Percentiles rank a stretch among this genome's conserved stretches.
phyloP scores from a whole-genome alignment of 257 asterid genomes.

The Solanum neorickii region DNA sequence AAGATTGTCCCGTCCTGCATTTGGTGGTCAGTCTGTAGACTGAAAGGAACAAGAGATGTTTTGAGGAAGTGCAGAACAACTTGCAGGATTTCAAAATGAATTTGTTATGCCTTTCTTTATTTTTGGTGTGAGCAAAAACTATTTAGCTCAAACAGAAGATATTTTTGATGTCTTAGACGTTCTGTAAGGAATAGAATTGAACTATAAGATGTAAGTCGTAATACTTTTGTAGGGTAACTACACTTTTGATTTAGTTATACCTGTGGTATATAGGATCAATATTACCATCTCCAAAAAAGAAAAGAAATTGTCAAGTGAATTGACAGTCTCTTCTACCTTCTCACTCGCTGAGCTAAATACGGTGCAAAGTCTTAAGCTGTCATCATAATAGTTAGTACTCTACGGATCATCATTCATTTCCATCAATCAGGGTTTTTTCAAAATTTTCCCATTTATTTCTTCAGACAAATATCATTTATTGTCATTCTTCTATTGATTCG shows the following conservation, averaged over 20 bases:
- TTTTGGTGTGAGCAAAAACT: not conserved
- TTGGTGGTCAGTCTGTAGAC: not conserved
- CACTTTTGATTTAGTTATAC: not conserved
- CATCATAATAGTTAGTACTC: not conserved
- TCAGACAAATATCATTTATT: not conserved
- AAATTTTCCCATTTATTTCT: not conserved
- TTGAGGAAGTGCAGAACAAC: not conserved
- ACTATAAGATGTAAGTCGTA: not conserved
- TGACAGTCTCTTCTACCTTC: not conserved
- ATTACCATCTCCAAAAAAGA: not conserved
- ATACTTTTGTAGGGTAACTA: not conserved
- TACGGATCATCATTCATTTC: not conserved
- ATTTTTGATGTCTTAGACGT: not conserved
- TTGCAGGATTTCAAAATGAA: not conserved
- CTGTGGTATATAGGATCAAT: not conserved
- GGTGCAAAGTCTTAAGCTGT: not conserved
- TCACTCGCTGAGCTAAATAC: not conserved
- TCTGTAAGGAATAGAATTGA: not conserved
- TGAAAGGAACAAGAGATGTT: not conserved
- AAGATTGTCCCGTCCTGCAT: not conserved
- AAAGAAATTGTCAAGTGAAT: not conserved
- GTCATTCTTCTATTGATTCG: not conserved
- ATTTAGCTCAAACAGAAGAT: not conserved
- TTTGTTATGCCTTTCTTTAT: not conserved
- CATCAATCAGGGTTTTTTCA: not conserved